Evolutionary conservation across 2,329 filamentous ascomycete genomes (phyloP), one percentile per base, ranked within the genome.

Genomic region (Fusarium circinatum): DNA sequence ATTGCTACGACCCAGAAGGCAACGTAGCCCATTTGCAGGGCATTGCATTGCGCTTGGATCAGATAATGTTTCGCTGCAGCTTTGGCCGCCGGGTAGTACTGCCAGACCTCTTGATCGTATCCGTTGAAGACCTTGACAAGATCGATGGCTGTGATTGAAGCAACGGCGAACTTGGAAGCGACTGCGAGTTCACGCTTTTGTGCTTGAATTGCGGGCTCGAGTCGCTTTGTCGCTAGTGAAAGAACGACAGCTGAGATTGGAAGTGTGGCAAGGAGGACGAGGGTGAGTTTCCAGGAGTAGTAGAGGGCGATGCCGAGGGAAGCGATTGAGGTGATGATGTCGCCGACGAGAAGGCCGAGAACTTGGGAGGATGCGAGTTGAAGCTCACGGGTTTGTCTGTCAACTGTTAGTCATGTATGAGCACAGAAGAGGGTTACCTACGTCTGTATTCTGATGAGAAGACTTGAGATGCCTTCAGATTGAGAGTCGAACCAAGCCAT

Each of bases 111-210:
- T 17, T 91, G 85, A 18, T 88, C 87, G 77, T 94, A 89, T 1
- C 92, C 94, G 75, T 96, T 95, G 83, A 93, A 95, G 59, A 91
- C 92, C 80, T 98, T 98, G 78, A 98, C 94, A 0, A 93, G 89
- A 69, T 97, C 94, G 44, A 98, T 96, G 6, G 90, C 91, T 3
- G 86, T 85, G 15, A 97, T 87, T 0, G 94, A 91, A 17, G 90
- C 92, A 15, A 89, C 91, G 3, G 91, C 89, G 62, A 91, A 86
- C 77, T 94, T 96, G 1, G 94, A 91, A 0, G 94, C 94, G 54
- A 87, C 84, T 5, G 89, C 89, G 2, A 98, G 87, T 63, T 91
- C 88, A 3, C 83, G 82, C 64, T 93, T 91, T 77, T 98, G 95
- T 5, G 84, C 84, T 70, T 89, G 86, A n/a, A 96, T 91, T 17